Conservation (phyloP, 2,329 filamentous ascomycete genomes). For the Orbilia javanica region DNA sequence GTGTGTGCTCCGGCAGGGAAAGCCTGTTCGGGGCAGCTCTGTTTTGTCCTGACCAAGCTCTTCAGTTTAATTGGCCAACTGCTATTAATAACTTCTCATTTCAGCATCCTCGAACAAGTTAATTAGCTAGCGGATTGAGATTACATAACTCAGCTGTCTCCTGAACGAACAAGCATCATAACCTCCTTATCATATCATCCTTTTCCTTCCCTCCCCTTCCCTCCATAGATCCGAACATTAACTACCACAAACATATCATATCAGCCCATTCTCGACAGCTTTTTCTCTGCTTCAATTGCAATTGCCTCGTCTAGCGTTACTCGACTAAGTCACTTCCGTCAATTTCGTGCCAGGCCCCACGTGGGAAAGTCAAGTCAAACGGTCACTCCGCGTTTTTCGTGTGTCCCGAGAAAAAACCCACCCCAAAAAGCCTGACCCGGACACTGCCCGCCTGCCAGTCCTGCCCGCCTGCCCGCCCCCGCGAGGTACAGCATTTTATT, state of each 20-base stretch:
- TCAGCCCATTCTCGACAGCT: slow-evolving; percentile 16
- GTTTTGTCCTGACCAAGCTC: slow-evolving; percentile 17
- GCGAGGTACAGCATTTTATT: too few species aligned
- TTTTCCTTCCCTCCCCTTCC: not conserved
- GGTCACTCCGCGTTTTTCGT: slow-evolving; percentile 47
- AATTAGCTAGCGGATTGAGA: not conserved
- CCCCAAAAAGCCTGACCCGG: slow-evolving; percentile 21
- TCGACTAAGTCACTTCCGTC: slow-evolving; percentile 3
- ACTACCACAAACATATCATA: not conserved
- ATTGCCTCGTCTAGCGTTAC: not conserved
- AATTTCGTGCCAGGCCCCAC: slow-evolving; percentile 21
- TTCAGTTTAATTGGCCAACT: slow-evolving; percentile 51
- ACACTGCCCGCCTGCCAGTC: not conserved
- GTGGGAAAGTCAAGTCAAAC: slow-evolving; percentile 53
- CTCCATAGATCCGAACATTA: not conserved
- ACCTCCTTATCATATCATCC: not conserved
- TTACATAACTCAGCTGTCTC: slow-evolving; percentile 24
- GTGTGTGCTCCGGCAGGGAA: slow-evolving; percentile 20
- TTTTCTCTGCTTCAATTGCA: slow-evolving; percentile 8
- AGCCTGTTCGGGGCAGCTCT: not conserved
- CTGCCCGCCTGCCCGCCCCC: too few species aligned
- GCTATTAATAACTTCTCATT: slow-evolving; percentile 52
- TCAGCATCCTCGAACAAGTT: slow-evolving; percentile 15
- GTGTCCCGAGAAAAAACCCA: slow-evolving; percentile 27
- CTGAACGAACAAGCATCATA: slow-evolving; percentile 20